Evolutionary conservation across 257 asterid genomes (phyloP).

Genomic region (Solanum lycopersicoides): DNA sequence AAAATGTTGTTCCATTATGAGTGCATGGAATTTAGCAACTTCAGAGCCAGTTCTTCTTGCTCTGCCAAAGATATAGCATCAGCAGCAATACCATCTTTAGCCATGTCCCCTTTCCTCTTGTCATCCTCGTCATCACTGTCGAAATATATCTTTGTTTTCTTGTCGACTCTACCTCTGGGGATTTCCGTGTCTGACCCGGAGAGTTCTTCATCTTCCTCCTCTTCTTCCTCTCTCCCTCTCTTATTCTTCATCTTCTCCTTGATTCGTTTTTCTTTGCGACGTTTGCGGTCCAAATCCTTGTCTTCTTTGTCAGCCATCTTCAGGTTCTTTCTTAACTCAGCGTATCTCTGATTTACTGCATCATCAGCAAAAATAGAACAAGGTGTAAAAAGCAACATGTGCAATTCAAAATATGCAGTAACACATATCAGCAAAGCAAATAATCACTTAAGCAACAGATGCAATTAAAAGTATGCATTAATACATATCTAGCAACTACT

Average conservation of each 20-base stretch:
- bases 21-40: conserved; percentile 72
- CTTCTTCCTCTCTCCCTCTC: conserved; percentile 42
- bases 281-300: conserved; percentile 55
- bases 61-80: conserved; percentile 50
- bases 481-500: neutral
- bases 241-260: conserved; percentile 66
- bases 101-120: conserved; percentile 3
- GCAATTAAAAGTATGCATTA: neutral
- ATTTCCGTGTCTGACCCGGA: conserved; percentile 34
- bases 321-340: conserved; percentile 50
- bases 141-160: conserved; percentile 49
- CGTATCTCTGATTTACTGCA: conserved; percentile 62
- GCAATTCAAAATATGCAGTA: neutral
- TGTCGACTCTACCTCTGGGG: conserved; percentile 5
- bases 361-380: neutral
- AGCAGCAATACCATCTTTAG: neutral
- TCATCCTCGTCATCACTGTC: conserved; percentile 45
- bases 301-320: conserved; percentile 69
- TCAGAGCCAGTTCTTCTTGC: conserved; percentile 87
- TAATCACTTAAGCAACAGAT: neutral
- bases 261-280: conserved; percentile 63
- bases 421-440: neutral
- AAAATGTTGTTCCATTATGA: conserved; percentile 12
- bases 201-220: conserved; percentile 20
- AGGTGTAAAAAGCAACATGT: neutral